These are phyloP conservation scores for Microstroma glucosiphilum DNA, from an alignment of 1,284 basidiomycete species.

Conservation along the genomic window DNA sequence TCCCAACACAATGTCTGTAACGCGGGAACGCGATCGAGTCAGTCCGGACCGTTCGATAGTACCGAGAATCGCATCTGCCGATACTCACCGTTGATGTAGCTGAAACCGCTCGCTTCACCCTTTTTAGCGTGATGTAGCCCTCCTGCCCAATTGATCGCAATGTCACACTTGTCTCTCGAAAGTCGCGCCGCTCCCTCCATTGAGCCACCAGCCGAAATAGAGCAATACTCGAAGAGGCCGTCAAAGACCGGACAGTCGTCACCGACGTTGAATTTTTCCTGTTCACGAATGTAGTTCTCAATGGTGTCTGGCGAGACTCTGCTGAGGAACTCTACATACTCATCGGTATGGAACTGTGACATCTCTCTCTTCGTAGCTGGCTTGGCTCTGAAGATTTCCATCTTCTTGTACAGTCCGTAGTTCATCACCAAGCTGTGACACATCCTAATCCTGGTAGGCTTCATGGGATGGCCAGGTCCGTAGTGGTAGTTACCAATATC, in stretches of 20 bases:
- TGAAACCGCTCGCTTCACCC: conserved; percentile 95
- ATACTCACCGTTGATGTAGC: conserved; percentile 82
- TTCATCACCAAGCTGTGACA: conserved; percentile 99
- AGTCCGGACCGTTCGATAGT: neutral
- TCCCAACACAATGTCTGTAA: conserved; percentile 85
- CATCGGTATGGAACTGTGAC: conserved; percentile 90
- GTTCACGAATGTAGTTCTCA: conserved; percentile 82
- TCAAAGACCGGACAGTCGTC: conserved; percentile 99
- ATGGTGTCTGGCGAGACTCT: conserved; percentile 79
- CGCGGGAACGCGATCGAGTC: neutral
- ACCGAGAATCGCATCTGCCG: neutral
- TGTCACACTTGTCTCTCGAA: conserved; percentile 95
- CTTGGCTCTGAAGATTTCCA: conserved; percentile 68
- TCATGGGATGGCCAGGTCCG: conserved; percentile 73
- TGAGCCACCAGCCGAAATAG: conserved; percentile 93
- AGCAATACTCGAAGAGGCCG: conserved; percentile 95
- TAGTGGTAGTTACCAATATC: conserved; percentile 98
- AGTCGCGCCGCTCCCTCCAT: conserved; percentile 98
- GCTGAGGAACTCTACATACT: conserved; percentile 83
- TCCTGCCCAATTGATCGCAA: conserved; percentile 97
- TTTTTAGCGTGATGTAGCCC: conserved; percentile 98
- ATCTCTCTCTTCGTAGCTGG: conserved; percentile 97
- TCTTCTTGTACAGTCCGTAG: conserved; percentile 64
- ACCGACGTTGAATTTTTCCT: conserved; percentile 88
- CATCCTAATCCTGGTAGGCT: conserved; percentile 75